Evolutionary conservation across 345 rosid species (phyloP).

Genomic region (Arabis alpina): DNA sequence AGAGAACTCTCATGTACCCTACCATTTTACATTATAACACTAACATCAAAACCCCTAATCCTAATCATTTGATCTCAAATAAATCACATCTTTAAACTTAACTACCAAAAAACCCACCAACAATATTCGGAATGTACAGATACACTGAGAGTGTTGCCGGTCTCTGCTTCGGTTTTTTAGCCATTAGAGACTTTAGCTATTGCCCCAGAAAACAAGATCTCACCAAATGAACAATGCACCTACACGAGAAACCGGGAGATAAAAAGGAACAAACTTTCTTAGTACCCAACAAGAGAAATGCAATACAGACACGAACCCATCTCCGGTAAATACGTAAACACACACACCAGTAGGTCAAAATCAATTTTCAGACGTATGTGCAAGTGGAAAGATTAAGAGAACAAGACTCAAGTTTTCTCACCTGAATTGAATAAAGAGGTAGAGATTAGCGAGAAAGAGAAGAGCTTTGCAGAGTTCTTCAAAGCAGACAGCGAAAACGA

Average conservation of each 20-base stretch:
- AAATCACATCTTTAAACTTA: background rate
- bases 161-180: conserved; percentile 51
- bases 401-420: background rate
- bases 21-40: conserved; percentile 27
- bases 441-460: background rate
- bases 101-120: conserved; percentile 55
- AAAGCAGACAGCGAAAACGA: conserved; percentile 1
- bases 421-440: background rate
- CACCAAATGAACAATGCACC: conserved; percentile 14
- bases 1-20: conserved; percentile 79
- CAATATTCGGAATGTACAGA: conserved; percentile 82
- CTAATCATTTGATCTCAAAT: too few species aligned
- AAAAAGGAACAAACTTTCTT: conserved; percentile 18
- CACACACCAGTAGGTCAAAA: conserved; percentile 6
- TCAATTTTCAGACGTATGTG: conserved; percentile 12
- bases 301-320: background rate
- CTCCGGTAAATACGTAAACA: conserved; percentile 4
- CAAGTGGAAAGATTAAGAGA: conserved; percentile 1
- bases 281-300: conserved; percentile 15
- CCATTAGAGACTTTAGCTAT: conserved; percentile 51
- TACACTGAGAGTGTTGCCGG: conserved; percentile 69
- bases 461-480: background rate
- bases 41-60: conserved; percentile 16
- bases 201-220: conserved; percentile 12
- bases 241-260: background rate